Evolutionary conservation across 2,329 filamentous ascomycete genomes (phyloP), one percentile per base, ranked within the genome.

Genomic region (Aciculosporium take): DNA sequence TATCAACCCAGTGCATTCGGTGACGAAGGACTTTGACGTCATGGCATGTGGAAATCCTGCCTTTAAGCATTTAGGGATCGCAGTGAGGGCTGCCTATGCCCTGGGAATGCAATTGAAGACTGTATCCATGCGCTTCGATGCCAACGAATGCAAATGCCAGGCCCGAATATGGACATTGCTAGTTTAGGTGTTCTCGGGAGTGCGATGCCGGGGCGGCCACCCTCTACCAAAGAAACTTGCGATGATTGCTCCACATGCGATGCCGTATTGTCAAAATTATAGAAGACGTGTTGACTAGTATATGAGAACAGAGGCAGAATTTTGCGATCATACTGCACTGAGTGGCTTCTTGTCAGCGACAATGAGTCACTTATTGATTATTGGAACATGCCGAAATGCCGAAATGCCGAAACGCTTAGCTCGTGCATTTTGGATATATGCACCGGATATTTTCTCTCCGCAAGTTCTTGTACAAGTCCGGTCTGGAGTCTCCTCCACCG

Each of bases 51-150:
- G 73, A 7, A 77, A 77, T 42, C 65, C 74, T 0, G 74, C 74
- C 0, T 79, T 76, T 40, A 76, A 79, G 70, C 79, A 79, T 42
- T 53, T 79, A 2, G 74, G 74, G 0, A 67, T 79, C 7, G 74
- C 75, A 1, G 63, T 69, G 0, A 67, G 72, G 40, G 70, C 74
- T 1, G 74, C 75, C 0, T 67, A 70, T 3, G 71, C 72, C 0
- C 50, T 79, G 0, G 76, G 75, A 0, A 50, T 79, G 6, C 72
- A 78, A 33, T 52, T 21, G 49, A 51, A 4, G 49, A 51, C 23
- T 45, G 52, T 44, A 7, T 44, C 42, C 2, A 20, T 28, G 31
- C 40, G 50, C 0, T 56, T 55, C 29, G 43, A 45, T 3, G 20
- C 40, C 2, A 42, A 42, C 5, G 53, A 56, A 37, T 46, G 42